Evolutionary conservation across 345 rosid species (phyloP).

Genomic region (Syzygium grande): DNA sequence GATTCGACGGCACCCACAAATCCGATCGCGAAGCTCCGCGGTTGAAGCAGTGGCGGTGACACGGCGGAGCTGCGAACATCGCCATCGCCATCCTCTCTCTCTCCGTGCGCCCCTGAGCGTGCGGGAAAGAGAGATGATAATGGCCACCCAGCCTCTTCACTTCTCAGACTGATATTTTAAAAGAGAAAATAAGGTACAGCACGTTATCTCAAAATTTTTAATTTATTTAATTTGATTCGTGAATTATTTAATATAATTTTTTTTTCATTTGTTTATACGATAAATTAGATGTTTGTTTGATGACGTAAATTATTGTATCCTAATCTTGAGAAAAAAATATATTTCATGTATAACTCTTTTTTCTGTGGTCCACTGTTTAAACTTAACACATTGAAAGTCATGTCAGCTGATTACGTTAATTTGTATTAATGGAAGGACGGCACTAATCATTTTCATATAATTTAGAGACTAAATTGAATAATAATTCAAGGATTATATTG

Average conservation of each 20-base stretch:
- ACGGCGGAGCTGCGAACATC: neutral
- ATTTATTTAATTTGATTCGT: accelerated
- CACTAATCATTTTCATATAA: neutral
- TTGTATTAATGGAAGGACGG: accelerated
- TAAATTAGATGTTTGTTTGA: neutral
- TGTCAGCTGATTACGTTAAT: neutral
- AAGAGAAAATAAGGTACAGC: neutral
- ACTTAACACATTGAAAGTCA: neutral
- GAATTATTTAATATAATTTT: too few species aligned
- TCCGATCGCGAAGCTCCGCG: neutral
- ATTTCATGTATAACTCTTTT: neutral
- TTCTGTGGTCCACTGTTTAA: accelerated
- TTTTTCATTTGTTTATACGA: neutral
- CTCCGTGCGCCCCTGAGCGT: neutral
- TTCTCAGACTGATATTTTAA: neutral
- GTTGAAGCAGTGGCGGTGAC: neutral
- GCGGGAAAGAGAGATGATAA: neutral
- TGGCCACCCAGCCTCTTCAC: neutral
- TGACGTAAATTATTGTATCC: neutral
- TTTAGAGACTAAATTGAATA: accelerated
- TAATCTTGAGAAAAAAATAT: neutral
- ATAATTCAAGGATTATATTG: neutral
- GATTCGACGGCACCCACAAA: constrained; percentile 8
- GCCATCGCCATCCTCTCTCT: neutral
- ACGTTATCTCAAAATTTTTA: accelerated